A percentile compares a stretch with the other conserved stretches of the same genome.
Conservation (phyloP, 148 eudicot genomes). For the Rhododendron molle region DNA sequence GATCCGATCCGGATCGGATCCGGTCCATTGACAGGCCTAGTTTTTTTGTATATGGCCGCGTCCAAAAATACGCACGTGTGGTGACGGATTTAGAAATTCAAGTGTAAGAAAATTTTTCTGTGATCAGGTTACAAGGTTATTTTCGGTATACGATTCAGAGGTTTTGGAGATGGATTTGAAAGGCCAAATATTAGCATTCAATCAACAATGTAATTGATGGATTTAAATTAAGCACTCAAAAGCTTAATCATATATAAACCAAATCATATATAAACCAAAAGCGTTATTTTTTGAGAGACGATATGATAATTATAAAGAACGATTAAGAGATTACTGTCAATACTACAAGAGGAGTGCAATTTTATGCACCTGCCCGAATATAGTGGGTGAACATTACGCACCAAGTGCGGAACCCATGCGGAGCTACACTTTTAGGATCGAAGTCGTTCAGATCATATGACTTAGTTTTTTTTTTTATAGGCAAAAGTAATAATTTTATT, state of each 20-base stretch:
- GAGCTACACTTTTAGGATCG: too few relatives aligned
- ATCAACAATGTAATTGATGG: not conserved
- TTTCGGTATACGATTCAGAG: not conserved
- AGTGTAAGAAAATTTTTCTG: not conserved
- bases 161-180: not conserved
- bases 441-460: too few relatives aligned
- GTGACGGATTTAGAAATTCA: not conserved
- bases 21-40: too few relatives aligned
- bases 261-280: not conserved
- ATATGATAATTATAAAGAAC: too few relatives aligned
- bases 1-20: too few relatives aligned
- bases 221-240: not conserved
- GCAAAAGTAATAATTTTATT: too few relatives aligned
- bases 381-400: too few relatives aligned
- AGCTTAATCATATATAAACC: not conserved
- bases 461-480: too few relatives aligned
- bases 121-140: not conserved
- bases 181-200: not conserved
- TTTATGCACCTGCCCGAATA: not conserved
- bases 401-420: too few relatives aligned
- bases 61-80: not conserved
- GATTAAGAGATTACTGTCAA: not conserved
- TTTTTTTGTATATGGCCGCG: not conserved
- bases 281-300: too few relatives aligned
- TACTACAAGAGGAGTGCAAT: too few relatives aligned